phyloP scores from a whole-genome alignment of 176 grass and related monocot species.

The Lolium multiflorum region DNA sequence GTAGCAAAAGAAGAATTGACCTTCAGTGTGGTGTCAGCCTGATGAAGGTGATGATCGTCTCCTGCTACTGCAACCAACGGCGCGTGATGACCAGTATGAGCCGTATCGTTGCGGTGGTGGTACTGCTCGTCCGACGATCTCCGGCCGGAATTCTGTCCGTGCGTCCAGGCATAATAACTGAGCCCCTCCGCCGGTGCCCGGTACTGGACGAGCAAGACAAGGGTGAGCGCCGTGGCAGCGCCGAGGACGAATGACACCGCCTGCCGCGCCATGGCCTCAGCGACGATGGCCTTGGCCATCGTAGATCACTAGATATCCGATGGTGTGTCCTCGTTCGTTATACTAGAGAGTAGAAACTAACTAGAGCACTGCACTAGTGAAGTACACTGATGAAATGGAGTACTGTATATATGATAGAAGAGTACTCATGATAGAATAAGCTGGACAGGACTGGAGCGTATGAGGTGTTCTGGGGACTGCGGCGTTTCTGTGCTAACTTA shows the following conservation, averaged over 20 bases:
- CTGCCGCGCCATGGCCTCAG: slow-evolving; percentile 30
- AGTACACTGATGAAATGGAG: no score
- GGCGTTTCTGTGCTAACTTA: no score
- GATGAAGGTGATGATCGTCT: no score
- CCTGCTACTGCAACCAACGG: no score
- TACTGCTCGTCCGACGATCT: background rate
- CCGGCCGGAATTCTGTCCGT: background rate
- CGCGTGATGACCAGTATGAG: background rate
- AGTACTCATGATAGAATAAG: no score
- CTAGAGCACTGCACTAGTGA: background rate
- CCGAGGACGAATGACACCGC: slow-evolving; percentile 49
- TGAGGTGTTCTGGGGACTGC: background rate
- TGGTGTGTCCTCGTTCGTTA: background rate
- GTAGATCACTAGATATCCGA: background rate
- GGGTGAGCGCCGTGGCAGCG: slow-evolving; percentile 37
- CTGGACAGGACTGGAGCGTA: background rate
- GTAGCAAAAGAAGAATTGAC: no score
- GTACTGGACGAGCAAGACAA: slow-evolving; percentile 47
- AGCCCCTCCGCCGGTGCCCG: slow-evolving; percentile 26
- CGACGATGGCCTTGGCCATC: slow-evolving; percentile 10
- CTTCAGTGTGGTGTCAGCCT: background rate
- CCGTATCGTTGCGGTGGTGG: background rate
- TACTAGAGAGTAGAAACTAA: background rate
- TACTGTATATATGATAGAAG: no score
- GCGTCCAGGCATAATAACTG: background rate